These are phyloP conservation scores for Piper longum DNA, from an alignment of 164 flowering plant genomes.

Conservation along the genomic window DNA sequence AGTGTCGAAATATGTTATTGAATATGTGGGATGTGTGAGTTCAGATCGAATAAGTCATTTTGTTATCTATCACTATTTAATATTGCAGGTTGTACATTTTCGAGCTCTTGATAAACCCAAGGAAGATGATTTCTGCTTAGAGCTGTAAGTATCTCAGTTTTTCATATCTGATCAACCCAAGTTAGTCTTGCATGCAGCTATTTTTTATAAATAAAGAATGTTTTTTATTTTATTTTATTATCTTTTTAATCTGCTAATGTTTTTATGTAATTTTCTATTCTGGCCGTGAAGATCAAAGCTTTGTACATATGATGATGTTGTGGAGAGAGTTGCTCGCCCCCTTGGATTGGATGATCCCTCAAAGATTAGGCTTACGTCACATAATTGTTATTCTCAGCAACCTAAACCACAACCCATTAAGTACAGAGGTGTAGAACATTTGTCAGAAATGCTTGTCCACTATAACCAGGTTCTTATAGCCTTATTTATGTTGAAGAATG, in stretches of 20 bases:
- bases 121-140: constrained; percentile 80
- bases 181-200: neutral
- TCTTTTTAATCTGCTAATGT: neutral
- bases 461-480: constrained; percentile 63
- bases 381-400: constrained; percentile 91
- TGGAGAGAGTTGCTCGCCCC: constrained; percentile 65
- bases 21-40: too few species aligned
- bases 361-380: constrained; percentile 83
- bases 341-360: constrained; percentile 86
- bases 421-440: constrained; percentile 71
- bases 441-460: constrained; percentile 83
- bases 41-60: neutral
- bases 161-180: too few species aligned
- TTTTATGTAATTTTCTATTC: neutral
- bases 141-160: constrained; percentile 45
- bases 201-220: neutral
- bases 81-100: constrained; percentile 63
- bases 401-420: constrained; percentile 93
- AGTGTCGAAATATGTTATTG: too few species aligned
- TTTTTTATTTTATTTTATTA: neutral
- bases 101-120: constrained; percentile 88
- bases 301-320: constrained; percentile 81
- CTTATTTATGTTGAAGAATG: too few species aligned
- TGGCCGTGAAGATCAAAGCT: constrained; percentile 49
- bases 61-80: neutral